Base-by-base conservation (phyloP, 1,284 basidiomycete genomes). In the Malassezia dermatis region DNA sequence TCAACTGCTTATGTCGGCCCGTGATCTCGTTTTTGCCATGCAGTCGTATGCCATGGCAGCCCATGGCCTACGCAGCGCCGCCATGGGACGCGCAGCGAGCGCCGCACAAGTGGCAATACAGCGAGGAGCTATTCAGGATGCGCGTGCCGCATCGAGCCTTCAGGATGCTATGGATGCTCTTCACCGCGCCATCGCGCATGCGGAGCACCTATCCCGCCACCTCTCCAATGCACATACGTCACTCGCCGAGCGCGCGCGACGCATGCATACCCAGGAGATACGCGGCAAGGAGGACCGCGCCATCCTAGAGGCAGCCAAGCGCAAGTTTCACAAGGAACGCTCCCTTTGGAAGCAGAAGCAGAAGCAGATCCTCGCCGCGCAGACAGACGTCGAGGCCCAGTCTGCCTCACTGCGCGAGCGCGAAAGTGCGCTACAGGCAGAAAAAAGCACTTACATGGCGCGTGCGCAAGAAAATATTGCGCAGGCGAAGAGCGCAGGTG, bases 21-120 rank as follows among this genome's bases (percentile, higher is more conserved):
- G 49, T 32, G 49, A 47, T 13, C 24, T 50, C 17, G 49, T 57
- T 3, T 35, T 11, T 24, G 30, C 44, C 1, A 35, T 57, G 27
- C 55, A 57, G 49, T 19, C 28, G 27, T 57, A 57, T 37, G 55
- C 42, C 5, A 57, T 57, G 49, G 55, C 55, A 1, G 49, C 55
- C 13, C 50, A 57, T 28, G 49, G 49, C 17, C 28, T 56, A 2
- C 42, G 43, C n/a, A 32, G 41, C 26, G 5, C 30, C 8, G 37
- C 40, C 13, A 43, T 43, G 49, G n/a, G 15, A 3, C 28, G 30
- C 12, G 49, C 49, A 8, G 19, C 24, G 6, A 19, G 17, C 11
- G 17, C 17, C 6, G 28, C 17, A 1, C 26, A 27, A 7, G 27
- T 30, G n/a, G 26, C 27, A 8, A 10, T 47, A 32, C 31, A 23